Base-by-base conservation (phyloP, 176 grass and related monocot genomes). In the Aechmea fasciata region DNA sequence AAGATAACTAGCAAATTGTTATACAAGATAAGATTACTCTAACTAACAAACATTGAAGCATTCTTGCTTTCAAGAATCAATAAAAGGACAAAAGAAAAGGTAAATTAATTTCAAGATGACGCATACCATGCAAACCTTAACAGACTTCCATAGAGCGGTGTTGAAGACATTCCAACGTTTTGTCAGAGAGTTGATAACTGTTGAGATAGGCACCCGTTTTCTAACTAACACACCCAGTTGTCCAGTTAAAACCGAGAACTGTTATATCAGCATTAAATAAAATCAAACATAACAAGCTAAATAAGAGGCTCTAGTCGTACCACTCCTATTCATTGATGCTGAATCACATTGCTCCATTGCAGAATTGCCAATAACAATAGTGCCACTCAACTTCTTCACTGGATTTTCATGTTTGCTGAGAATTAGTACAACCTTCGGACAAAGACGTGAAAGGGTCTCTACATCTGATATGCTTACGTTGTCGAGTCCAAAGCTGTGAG, bases 71-170 rank as follows among this genome's bases (percentile, higher is more conserved):
- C n/a, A 5, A 65, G 8, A 57, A 10, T 55, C 10, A 70, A 20
- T 57, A 57, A 49, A 65, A 66, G 33, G 62, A 68, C 4, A 57
- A 61, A 20, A 49, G 8, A 49, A 48, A 22, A 33, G 4, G 11
- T 15, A 25, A 25, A 19, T 10, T 20, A 51, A 47, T 24, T 52
- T 47, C 26, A 67, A 3, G 24, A 79, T 15, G 22, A 52, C 59
- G 6, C 47, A 76, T 69, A 86, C 83, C 78, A 78, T 73, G 65
- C 73, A 81, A 24, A 52, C 57, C 53, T 77, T 86, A 57, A 78
- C 65, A 61, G 78, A 49, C 61, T 26, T 81, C 73, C 65, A 70
- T 22, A 86, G 57, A 49, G 81, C 69, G 57, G 69, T 54, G 52
- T 57, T 78, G 63, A 86, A 81, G 73, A 53, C 17, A 73, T 51